These are phyloP conservation scores for Botrytis medusae DNA, from an alignment of 2,329 filamentous ascomycete species.

Conservation along the genomic window DNA sequence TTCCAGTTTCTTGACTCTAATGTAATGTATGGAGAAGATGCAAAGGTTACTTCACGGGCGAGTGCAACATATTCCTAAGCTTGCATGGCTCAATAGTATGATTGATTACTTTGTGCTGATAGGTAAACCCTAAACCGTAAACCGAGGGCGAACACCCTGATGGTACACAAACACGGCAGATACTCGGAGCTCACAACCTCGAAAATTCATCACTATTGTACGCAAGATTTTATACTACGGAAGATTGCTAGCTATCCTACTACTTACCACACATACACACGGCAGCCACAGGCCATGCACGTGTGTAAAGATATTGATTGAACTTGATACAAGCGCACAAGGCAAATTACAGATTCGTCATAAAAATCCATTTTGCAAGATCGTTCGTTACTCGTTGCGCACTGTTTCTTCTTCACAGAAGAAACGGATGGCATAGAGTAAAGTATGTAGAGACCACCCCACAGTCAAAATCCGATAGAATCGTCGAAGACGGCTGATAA, in stretches of 20 bases:
- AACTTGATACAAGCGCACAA: neutral
- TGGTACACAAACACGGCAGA: neutral
- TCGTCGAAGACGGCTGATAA: slow-evolving; percentile 43
- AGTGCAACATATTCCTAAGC: neutral
- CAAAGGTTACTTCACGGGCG: neutral
- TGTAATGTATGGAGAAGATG: neutral
- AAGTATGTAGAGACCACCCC: slow-evolving; percentile 45
- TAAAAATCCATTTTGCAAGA: neutral
- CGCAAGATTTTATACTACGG: neutral
- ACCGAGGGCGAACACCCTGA: neutral
- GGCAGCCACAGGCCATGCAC: neutral
- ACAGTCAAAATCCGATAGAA: slow-evolving; percentile 45
- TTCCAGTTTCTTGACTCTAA: slow-evolving; percentile 9
- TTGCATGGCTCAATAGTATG: neutral
- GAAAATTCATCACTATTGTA: neutral
- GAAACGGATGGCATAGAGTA: neutral
- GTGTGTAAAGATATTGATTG: neutral
- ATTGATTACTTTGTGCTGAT: neutral
- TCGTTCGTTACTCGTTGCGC: neutral
- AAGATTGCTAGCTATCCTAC: neutral
- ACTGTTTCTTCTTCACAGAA: neutral
- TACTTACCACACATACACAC: neutral
- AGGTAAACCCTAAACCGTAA: too few relatives aligned
- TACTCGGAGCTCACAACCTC: neutral
- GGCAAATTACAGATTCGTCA: neutral